Percentiles rank a stretch among this genome's conserved stretches.
These are phyloP conservation scores for Mercurialis annua DNA, from an alignment of 345 rosid genomes.

Conservation along the genomic window DNA sequence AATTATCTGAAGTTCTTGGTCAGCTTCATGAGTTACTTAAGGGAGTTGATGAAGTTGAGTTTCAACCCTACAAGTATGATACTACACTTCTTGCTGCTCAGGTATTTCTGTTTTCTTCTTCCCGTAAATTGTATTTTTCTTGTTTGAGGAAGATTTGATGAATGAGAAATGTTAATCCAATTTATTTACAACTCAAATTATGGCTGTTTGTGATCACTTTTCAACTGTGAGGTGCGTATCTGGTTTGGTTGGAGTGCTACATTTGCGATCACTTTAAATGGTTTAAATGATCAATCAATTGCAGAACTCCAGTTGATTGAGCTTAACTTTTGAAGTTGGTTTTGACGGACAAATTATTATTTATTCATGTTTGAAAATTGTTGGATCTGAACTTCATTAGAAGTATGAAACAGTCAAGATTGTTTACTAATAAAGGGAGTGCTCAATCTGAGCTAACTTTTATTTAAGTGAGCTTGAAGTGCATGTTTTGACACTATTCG, in stretches of 20 bases:
- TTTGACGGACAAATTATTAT: not conserved
- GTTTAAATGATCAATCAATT: not conserved
- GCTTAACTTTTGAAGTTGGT: not conserved
- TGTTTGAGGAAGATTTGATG: not conserved
- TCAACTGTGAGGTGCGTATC: not conserved
- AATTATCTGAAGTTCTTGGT: constrained; percentile 64
- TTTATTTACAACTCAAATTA: not conserved
- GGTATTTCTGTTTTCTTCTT: constrained; percentile 39
- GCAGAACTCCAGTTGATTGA: not conserved
- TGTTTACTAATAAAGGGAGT: not conserved
- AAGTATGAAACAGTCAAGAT: not conserved
- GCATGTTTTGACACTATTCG: not conserved
- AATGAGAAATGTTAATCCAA: not conserved
- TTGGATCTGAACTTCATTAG: not conserved
- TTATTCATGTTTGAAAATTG: not conserved
- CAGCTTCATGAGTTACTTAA: constrained; percentile 82
- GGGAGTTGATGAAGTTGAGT: constrained; percentile 59
- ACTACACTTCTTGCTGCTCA: constrained; percentile 66
- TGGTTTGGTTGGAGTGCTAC: not conserved
- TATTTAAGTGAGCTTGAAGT: not conserved
- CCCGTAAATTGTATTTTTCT: too few relatives aligned
- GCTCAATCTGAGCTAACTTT: not conserved
- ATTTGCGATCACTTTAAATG: not conserved
- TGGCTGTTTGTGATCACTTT: too few relatives aligned
- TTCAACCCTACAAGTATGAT: constrained; percentile 56